Conservation (phyloP, 257 asterid genomes). For the Paraleonurus japonicus region DNA sequence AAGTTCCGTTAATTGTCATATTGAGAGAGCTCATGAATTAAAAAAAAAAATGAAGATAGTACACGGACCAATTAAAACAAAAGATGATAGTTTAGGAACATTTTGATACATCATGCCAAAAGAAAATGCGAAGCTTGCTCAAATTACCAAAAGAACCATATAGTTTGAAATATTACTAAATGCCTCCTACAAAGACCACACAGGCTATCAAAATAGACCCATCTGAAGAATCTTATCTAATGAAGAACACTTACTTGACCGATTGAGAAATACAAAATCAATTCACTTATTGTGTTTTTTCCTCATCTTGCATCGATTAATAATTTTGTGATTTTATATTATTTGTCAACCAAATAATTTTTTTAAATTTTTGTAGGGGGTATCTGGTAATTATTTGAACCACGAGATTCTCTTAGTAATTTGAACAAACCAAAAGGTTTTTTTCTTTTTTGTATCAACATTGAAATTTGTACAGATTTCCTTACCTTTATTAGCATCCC, state of each 20-base stretch:
- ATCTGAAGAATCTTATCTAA: no score
- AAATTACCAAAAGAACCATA: background rate
- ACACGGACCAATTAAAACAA: no score
- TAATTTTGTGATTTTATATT: background rate
- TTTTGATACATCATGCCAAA: no score
- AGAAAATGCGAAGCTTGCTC: background rate
- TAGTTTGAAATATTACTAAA: background rate
- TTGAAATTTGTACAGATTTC: background rate
- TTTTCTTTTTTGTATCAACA: background rate
- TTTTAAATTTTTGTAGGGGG: background rate
- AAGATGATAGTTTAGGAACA: no score
- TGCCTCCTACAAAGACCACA: background rate
- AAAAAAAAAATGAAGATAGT: no score
- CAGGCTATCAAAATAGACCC: no score
- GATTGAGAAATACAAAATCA: background rate
- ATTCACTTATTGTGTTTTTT: background rate
- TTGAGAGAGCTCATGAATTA: no score
- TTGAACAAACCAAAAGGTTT: background rate
- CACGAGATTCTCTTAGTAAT: background rate
- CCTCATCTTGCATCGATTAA: background rate
- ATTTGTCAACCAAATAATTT: background rate
- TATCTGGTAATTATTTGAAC: background rate
- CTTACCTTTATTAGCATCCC: conserved; percentile 87
- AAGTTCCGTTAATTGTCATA: no score
- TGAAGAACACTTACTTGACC: background rate